Base-by-base conservation (phyloP, 1,284 basidiomycete genomes). In the Xerocomus minutiporus region DNA sequence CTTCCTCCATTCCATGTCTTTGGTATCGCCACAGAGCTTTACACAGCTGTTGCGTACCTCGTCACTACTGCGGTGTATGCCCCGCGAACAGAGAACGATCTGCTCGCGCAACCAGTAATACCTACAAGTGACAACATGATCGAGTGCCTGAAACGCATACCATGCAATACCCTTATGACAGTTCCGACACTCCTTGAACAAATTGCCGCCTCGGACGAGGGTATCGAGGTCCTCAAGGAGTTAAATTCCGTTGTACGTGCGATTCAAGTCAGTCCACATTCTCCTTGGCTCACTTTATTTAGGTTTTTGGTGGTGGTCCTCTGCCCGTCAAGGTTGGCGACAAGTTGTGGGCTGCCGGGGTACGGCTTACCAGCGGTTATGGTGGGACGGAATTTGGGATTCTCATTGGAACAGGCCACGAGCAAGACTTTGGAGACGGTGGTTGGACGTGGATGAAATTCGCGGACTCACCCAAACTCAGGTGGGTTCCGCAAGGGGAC, bases 361-460 rank as follows among this genome's bases (percentile, higher is more conserved):
- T 68, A 3, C 46, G 42, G 6, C 31, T 66, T 2, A 15, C 25
- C 1, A 47, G 40, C 8, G 48, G 48, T 17, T 70, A 66, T 39
- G 64, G 67, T 3, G 66, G 55, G 13, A 67, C 67, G 2, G 67
- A 66, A 38, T 68, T 65, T 6, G 68, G 64, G 5, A 15, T 40
- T 17, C 58, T 57, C 5, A 36, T 56, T 3, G 38, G 13, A 5
- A 8, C 12, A 0, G 9, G 42, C 6, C 15, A 23, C 13, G 51
- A 48, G n/a, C 8, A 54, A 20, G 55, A 64, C 9, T 50, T 57
- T 13, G 50, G 48, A 0, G 57, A 60, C n/a, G 60, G 59, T 12
- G 62, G 66, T 25, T 74, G 73, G 73, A 46, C 56, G 32, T 73
- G 67, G 67, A 46, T 67, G 47, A 48, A 48, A 13, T 58, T 72